A percentile compares a stretch with the other conserved stretches of the same genome.
phyloP scores from a whole-genome alignment of 2,329 filamentous ascomycete genomes.

The Trichoderma oligosporum region DNA sequence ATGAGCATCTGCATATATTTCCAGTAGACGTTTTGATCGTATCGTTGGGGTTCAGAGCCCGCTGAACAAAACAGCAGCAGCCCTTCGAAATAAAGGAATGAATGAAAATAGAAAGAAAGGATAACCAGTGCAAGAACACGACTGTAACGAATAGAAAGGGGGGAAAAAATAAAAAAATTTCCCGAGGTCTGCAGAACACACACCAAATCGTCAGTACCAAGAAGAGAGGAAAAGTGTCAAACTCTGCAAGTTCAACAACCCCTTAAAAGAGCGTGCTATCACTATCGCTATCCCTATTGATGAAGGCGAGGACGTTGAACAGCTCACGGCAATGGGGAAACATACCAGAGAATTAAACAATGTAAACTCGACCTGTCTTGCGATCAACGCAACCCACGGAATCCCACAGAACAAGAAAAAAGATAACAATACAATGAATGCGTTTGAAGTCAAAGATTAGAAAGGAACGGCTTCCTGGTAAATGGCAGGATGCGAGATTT shows the following conservation, averaged over 20 bases:
- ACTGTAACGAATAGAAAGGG: background rate
- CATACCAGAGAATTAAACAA: conserved; percentile 9
- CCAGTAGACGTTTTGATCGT: background rate
- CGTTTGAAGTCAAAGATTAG: too few species aligned
- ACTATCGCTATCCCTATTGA: background rate
- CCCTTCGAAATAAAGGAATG: background rate
- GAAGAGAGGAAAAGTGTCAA: background rate
- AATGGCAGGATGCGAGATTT: background rate
- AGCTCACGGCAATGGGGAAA: conserved; percentile 15
- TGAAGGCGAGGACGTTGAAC: too few species aligned
- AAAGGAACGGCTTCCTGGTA: background rate
- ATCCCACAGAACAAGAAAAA: conserved; percentile 34
- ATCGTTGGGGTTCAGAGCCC: conserved; percentile 49
- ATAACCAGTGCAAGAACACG: conserved; percentile 5
- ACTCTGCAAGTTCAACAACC: too few species aligned
- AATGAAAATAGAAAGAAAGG: background rate
- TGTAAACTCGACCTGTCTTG: conserved; percentile 10
- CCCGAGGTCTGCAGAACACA: conserved; percentile 3
- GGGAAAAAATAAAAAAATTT: background rate
- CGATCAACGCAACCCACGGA: conserved; percentile 21
- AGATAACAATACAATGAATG: conserved; percentile 23
- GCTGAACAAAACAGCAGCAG: conserved; percentile 45
- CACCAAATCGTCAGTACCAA: background rate
- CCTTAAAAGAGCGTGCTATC: background rate
- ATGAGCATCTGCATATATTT: background rate